Evolutionary conservation across 306 rosid species (phyloP).

Genomic region (Lablab purpureus): DNA sequence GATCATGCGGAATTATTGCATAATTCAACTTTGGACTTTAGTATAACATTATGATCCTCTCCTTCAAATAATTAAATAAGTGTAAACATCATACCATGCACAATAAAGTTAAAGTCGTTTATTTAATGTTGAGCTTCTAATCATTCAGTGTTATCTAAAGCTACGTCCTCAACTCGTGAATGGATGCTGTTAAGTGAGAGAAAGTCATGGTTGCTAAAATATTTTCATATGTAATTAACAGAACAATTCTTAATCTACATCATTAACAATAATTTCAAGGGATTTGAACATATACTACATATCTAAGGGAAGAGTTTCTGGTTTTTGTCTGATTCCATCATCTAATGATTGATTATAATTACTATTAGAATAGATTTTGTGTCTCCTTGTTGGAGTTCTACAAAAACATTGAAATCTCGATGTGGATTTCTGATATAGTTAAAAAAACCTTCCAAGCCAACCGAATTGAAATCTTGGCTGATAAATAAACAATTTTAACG

Average conservation of each 20-base stretch:
- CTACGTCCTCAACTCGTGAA: not conserved
- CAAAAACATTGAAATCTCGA: conserved; percentile 32
- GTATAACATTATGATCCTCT: not conserved
- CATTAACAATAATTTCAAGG: conserved; percentile 32
- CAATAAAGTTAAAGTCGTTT: not conserved
- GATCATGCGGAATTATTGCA: conserved; percentile 33
- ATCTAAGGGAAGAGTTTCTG: conserved; percentile 3
- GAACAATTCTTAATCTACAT: conserved; percentile 39
- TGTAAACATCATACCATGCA: conserved; percentile 22
- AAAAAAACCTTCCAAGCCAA: conserved; percentile 10
- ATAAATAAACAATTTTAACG: conserved; percentile 2
- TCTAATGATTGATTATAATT: conserved; percentile 41
- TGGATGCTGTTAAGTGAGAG: conserved; percentile 13
- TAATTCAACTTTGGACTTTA: conserved; percentile 11
- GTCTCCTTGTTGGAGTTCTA: conserved; percentile 41
- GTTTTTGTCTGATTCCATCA: conserved; percentile 40
- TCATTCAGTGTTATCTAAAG: conserved; percentile 32
- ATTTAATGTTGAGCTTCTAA: conserved; percentile 22
- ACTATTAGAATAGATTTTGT: conserved; percentile 43
- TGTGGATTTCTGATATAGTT: not conserved
- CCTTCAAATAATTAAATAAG: conserved; percentile 12
- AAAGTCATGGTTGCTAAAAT: conserved; percentile 9
- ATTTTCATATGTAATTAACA: conserved; percentile 18
- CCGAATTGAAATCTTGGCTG: conserved; percentile 39
- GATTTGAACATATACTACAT: conserved; percentile 7